Conservation (phyloP, 2,329 filamentous ascomycete species). For the Xylariaceae sp. region DNA sequence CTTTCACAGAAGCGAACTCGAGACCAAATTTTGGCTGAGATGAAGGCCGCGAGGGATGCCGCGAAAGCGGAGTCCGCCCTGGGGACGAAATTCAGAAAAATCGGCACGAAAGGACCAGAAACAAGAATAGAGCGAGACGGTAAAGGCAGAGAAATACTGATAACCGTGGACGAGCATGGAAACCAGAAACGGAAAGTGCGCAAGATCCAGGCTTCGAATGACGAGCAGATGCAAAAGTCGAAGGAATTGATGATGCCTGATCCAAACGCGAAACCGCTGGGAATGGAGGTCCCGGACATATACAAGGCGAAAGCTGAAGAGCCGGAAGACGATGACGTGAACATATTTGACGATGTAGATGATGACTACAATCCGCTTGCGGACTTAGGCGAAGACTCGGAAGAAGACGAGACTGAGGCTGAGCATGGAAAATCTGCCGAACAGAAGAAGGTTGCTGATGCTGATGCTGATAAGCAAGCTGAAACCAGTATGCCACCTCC, state of each 20-base stretch:
- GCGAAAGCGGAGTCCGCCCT: constrained; percentile 52
- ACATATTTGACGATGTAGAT: constrained; percentile 62
- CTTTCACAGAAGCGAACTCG: constrained; percentile 59
- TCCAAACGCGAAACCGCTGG: constrained; percentile 52
- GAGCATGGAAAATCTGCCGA: constrained; percentile 24
- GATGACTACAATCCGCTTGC: constrained; percentile 65
- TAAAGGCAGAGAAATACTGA: constrained; percentile 58
- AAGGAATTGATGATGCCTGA: constrained; percentile 47
- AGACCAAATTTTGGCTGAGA: constrained; percentile 61
- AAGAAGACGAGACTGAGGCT: constrained; percentile 37
- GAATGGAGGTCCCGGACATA: constrained; percentile 61
- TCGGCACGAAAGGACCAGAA: constrained; percentile 50
- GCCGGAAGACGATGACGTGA: constrained; percentile 50
- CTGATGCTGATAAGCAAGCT: constrained; percentile 16
- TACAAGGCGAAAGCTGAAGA: constrained; percentile 47
- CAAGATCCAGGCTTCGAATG: constrained; percentile 41
- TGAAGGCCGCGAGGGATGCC: constrained; percentile 58
- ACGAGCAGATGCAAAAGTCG: constrained; percentile 34
- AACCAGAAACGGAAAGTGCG: constrained; percentile 61
- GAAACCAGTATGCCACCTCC: constrained; percentile 42
- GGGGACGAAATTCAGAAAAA: constrained; percentile 59
- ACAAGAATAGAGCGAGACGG: constrained; percentile 57
- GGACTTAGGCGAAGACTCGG: constrained; percentile 44
- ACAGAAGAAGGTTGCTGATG: constrained; percentile 22
- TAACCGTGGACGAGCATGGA: constrained; percentile 61